Percentiles rank a stretch among this genome's conserved stretches.
Conservation (phyloP, 352 stramenopile genomes). For the Peronospora farinosa region DNA sequence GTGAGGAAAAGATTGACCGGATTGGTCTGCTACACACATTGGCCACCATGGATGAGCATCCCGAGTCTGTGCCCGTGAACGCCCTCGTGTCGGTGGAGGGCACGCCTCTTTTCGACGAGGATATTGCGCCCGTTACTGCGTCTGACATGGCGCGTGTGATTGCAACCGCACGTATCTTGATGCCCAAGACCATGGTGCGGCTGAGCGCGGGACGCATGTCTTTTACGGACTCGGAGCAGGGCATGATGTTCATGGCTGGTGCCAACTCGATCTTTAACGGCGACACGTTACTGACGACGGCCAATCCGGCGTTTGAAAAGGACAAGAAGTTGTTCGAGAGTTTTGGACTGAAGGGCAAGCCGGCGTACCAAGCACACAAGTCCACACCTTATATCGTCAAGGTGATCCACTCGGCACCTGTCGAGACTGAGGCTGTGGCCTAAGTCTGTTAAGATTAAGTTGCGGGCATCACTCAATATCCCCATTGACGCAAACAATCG, state of each 20-base stretch:
- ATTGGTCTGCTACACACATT: slow-evolving; percentile 94
- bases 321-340: slow-evolving; percentile 92
- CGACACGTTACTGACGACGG: slow-evolving; percentile 95
- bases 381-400: slow-evolving; percentile 80
- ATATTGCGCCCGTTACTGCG: slow-evolving; percentile 84
- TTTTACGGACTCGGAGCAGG: slow-evolving; percentile 95
- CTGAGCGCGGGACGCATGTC: slow-evolving; percentile 94
- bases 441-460: slow-evolving; percentile 29
- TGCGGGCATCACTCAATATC: slow-evolving; percentile 21
- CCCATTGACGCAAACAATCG: slow-evolving; percentile 14
- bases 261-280: slow-evolving; percentile 99
- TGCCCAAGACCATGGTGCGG: slow-evolving; percentile 96
- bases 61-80: slow-evolving; percentile 96
- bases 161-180: slow-evolving; percentile 94
- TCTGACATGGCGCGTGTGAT: slow-evolving; percentile 98
- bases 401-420: slow-evolving; percentile 57
- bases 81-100: slow-evolving; percentile 93
- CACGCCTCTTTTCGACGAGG: slow-evolving; percentile 90
- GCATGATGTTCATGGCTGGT: slow-evolving; percentile 94
- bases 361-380: slow-evolving; percentile 88
- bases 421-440: slow-evolving; percentile 30
- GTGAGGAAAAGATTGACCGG: slow-evolving; percentile 92
- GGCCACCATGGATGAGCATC: slow-evolving; percentile 93
- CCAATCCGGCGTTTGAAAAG: slow-evolving; percentile 94
- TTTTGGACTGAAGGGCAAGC: slow-evolving; percentile 93